Conservation (phyloP, 352 stramenopile species). For the Pythium monospermum region DNA sequence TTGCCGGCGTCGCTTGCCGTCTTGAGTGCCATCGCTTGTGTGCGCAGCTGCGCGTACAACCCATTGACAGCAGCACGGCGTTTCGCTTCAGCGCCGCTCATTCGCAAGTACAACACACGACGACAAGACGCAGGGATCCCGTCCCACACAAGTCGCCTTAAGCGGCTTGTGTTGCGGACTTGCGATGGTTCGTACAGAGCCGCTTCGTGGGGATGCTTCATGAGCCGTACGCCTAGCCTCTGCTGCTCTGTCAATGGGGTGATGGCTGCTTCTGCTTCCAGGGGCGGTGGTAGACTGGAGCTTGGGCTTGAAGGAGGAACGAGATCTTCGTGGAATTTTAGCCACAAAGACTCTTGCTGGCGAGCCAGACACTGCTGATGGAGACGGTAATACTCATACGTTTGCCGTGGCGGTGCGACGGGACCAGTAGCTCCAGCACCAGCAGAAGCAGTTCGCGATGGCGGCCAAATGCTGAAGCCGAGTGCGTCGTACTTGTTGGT, state of each 20-base stretch:
- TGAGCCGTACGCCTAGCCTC: too few species aligned
- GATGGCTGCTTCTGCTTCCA: neutral
- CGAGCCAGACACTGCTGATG: constrained; percentile 32
- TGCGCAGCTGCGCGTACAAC: constrained; percentile 31
- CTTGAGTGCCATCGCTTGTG: constrained; percentile 11
- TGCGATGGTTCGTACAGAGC: constrained; percentile 6
- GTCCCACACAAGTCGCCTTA: constrained; percentile 39
- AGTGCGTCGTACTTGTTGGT: constrained; percentile 38
- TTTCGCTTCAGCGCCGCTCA: constrained; percentile 34
- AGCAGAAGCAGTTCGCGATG: too few species aligned
- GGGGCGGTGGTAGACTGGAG: neutral
- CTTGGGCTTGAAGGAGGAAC: too few species aligned
- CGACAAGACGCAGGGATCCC: constrained; percentile 44
- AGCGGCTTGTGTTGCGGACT: neutral
- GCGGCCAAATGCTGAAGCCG: constrained; percentile 36
- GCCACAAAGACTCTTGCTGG: constrained; percentile 38
- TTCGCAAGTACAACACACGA: constrained; percentile 34
- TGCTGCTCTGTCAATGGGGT: too few species aligned
- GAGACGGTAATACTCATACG: constrained; percentile 46
- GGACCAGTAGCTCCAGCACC: too few species aligned
- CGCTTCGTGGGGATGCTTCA: too few species aligned
- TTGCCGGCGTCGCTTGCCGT: neutral
- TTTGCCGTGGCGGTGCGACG: constrained; percentile 5
- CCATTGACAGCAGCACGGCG: constrained; percentile 13
- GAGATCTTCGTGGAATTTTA: constrained; percentile 13